phyloP scores from a whole-genome alignment of 208 protist species.

The Trichomonas gallinae region DNA sequence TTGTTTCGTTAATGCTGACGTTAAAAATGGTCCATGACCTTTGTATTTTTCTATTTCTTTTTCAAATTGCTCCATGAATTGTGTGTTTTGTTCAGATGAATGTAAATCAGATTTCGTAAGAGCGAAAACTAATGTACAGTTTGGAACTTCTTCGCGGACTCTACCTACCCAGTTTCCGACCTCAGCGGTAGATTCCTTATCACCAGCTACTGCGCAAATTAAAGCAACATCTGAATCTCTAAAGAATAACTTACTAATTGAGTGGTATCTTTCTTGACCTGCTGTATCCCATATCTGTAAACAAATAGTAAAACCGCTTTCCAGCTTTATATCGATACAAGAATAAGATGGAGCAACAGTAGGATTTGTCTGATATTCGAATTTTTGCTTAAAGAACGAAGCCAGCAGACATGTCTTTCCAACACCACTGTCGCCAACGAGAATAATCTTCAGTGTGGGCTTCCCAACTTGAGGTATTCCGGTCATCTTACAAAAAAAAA shows the following conservation, averaged over 20 bases:
- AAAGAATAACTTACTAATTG: background rate
- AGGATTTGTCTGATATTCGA: background rate
- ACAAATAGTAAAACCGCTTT: background rate
- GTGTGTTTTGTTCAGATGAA: background rate
- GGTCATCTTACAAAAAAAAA: background rate
- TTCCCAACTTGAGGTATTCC: background rate
- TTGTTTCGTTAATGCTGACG: background rate
- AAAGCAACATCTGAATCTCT: background rate
- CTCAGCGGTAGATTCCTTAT: background rate
- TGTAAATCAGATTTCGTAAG: background rate
- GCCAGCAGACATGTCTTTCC: background rate
- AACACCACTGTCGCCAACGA: background rate
- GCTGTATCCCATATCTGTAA: slow-evolving; percentile 17
- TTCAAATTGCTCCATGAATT: background rate
- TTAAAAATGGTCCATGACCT: background rate
- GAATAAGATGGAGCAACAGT: background rate
- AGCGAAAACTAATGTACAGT: background rate
- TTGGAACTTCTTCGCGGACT: background rate
- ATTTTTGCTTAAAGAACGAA: background rate
- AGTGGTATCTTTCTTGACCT: background rate
- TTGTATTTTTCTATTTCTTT: background rate
- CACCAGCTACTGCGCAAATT: background rate
- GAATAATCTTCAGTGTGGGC: background rate
- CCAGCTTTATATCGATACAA: background rate
- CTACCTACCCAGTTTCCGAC: background rate